Percentiles rank a stretch among this genome's conserved stretches.
Conservation (phyloP, 768 basidiomycete species). For the Cystofilobasidium macerans region DNA sequence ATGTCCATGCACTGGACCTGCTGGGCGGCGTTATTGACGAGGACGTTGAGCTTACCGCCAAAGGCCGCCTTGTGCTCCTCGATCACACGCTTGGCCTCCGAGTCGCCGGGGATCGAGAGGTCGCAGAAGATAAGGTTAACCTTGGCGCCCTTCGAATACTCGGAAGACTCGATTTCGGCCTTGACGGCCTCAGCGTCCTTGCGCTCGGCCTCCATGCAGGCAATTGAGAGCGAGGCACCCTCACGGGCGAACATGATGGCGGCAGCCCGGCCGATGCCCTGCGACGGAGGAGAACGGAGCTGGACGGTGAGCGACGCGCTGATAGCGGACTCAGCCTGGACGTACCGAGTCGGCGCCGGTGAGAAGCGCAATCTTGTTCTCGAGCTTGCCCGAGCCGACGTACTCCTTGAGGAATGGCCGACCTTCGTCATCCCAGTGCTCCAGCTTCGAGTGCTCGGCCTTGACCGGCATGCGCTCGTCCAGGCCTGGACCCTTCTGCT, state of each 20-base stretch:
- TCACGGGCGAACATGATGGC: constrained; percentile 40
- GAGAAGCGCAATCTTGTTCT: constrained; percentile 36
- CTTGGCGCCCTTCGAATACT: constrained; percentile 36
- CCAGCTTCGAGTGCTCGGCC: constrained; percentile 19
- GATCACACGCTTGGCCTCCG: constrained; percentile 43
- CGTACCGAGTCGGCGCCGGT: constrained; percentile 31
- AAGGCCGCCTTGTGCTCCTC: constrained; percentile 44
- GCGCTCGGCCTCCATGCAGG: constrained; percentile 50
- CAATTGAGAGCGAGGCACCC: constrained; percentile 42
- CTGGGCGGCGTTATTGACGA: constrained; percentile 47
- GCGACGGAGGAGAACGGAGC: too few relatives aligned
- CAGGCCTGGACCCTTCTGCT: constrained; percentile 15
- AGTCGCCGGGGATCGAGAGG: constrained; percentile 40
- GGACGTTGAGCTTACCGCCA: constrained; percentile 43
- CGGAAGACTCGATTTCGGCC: constrained; percentile 43
- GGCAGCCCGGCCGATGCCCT: constrained; percentile 28
- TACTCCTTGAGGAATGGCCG: constrained; percentile 39
- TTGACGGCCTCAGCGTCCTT: constrained; percentile 49
- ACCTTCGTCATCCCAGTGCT: constrained; percentile 18
- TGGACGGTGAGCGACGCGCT: background rate
- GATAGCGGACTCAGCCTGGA: too few relatives aligned
- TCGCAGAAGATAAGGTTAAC: constrained; percentile 37
- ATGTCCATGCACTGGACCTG: constrained; percentile 44
- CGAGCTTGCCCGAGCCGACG: constrained; percentile 45
- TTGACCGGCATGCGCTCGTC: constrained; percentile 1